Conservation (phyloP, 2,329 filamentous ascomycete species). For the Thielaviopsis ethacetica region DNA sequence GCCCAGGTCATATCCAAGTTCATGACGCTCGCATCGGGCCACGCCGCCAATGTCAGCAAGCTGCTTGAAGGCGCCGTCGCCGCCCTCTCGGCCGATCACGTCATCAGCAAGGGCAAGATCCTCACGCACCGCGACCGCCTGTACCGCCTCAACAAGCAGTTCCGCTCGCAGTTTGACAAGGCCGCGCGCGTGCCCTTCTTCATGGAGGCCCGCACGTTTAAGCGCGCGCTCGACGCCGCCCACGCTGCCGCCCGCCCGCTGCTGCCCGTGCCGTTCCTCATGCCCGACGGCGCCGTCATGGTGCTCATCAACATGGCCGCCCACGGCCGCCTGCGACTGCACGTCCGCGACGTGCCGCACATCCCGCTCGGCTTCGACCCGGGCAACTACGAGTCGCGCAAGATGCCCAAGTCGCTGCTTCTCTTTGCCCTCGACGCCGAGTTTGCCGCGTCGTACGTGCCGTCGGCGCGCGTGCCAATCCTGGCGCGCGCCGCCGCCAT, state of each 20-base stretch:
- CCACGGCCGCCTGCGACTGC: slow-evolving; percentile 36
- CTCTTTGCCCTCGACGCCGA: slow-evolving; percentile 45
- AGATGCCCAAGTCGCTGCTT: slow-evolving; percentile 48
- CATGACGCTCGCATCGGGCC: slow-evolving; percentile 27
- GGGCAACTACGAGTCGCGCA: slow-evolving; percentile 53
- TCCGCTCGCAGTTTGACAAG: slow-evolving; percentile 40
- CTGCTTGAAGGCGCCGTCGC: slow-evolving; percentile 32
- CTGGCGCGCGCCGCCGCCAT: slow-evolving; percentile 20
- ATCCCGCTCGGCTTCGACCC: slow-evolving; percentile 57
- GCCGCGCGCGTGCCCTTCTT: slow-evolving; percentile 37
- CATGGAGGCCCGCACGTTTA: slow-evolving; percentile 41
- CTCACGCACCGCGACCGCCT: slow-evolving; percentile 41
- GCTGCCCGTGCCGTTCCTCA: slow-evolving; percentile 32
- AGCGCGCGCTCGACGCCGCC: slow-evolving; percentile 21
- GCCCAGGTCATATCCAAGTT: slow-evolving; percentile 34
- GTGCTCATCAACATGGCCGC: slow-evolving; percentile 50
- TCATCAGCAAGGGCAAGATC: slow-evolving; percentile 44
- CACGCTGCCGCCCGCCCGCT: slow-evolving; percentile 17
- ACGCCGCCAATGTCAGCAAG: slow-evolving; percentile 24
- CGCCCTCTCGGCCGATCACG: slow-evolving; percentile 30
- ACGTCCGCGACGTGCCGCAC: slow-evolving; percentile 36
- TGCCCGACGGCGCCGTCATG: slow-evolving; percentile 49
- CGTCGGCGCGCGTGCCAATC: slow-evolving; percentile 32
- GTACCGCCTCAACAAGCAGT: slow-evolving; percentile 45
- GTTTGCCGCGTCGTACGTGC: slow-evolving; percentile 47